phyloP scores from a whole-genome alignment of 495 filamentous ascomycete genomes.

The Eremomyces bilateralis region DNA sequence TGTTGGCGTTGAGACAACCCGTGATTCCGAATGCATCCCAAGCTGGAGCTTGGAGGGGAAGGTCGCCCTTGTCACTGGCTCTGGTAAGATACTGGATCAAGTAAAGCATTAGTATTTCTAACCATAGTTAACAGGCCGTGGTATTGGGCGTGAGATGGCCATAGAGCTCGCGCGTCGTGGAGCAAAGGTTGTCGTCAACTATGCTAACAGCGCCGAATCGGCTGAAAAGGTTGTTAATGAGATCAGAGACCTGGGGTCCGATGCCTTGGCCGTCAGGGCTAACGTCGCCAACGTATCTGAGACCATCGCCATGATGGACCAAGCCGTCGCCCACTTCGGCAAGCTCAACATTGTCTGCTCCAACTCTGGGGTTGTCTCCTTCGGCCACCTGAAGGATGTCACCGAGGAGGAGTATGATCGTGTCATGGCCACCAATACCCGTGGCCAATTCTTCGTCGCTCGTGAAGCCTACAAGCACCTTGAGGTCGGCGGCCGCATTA shows the following conservation, averaged over 20 bases:
- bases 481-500: slow-evolving; percentile 36
- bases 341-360: slow-evolving; percentile 28
- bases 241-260: slow-evolving; percentile 22
- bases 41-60: slow-evolving; percentile 22
- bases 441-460: slow-evolving; percentile 41
- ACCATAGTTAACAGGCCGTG: slow-evolving; percentile 15
- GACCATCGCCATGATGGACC: slow-evolving; percentile 24
- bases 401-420: slow-evolving; percentile 30
- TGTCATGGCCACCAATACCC: slow-evolving; percentile 35
- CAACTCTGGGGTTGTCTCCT: slow-evolving; percentile 32
- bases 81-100: slow-evolving; percentile 11
- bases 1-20: slow-evolving; percentile 4
- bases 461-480: slow-evolving; percentile 44
- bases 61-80: slow-evolving; percentile 24
- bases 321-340: slow-evolving; percentile 22
- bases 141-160: slow-evolving; percentile 23
- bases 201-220: slow-evolving; percentile 23
- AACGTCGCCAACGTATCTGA: slow-evolving; percentile 27
- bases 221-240: slow-evolving; percentile 26
- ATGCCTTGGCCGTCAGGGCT: slow-evolving; percentile 28
- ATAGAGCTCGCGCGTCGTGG: slow-evolving; percentile 23
- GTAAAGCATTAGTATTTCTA: not conserved
- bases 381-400: slow-evolving; percentile 26
- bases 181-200: slow-evolving; percentile 25
- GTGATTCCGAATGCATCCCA: slow-evolving; percentile 7